Percentiles rank a stretch among this genome's conserved stretches.
Conservation (phyloP, 495 filamentous ascomycete species). For the Letharia columbiana region DNA sequence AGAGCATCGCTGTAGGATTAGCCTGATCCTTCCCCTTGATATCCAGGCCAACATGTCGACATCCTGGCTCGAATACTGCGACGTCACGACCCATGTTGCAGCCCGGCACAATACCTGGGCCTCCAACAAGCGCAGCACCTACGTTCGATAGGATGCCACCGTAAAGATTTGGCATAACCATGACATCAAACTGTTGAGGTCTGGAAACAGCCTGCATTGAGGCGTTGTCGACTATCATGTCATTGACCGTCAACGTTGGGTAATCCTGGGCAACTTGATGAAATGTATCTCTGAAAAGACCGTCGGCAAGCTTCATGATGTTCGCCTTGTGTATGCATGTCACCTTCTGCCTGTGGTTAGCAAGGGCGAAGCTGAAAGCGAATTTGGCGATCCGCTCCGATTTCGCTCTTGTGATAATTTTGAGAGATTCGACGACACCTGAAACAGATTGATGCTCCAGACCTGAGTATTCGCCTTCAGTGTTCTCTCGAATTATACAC, state of each 20-base stretch:
- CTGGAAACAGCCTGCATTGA: slow-evolving; percentile 96
- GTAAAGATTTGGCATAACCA: slow-evolving; percentile 99
- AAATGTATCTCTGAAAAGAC: slow-evolving; percentile 96
- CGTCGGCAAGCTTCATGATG: slow-evolving; percentile 99
- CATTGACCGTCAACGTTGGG: slow-evolving; percentile 85
- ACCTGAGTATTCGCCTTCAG: slow-evolving; percentile 97
- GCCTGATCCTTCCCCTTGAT: slow-evolving; percentile 99
- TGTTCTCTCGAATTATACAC: slow-evolving; percentile 99
- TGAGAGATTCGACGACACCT: slow-evolving; percentile 96
- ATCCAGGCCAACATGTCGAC: slow-evolving; percentile 95
- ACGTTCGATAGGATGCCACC: slow-evolving; percentile 99
- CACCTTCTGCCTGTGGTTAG: slow-evolving; percentile 97
- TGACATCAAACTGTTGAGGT: slow-evolving; percentile 97
- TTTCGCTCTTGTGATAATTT: slow-evolving; percentile 98
- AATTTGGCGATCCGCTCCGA: slow-evolving; percentile 98
- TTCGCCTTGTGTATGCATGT: slow-evolving; percentile 99
- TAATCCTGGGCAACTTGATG: slow-evolving; percentile 86
- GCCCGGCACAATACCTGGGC: slow-evolving; percentile 91
- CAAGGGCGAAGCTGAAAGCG: slow-evolving; percentile 92
- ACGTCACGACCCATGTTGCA: slow-evolving; percentile 99
- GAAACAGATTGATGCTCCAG: slow-evolving; percentile 96
- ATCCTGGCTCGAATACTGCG: slow-evolving; percentile 97
- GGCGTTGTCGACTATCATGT: slow-evolving; percentile 99
- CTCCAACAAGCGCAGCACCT: slow-evolving; percentile 95
- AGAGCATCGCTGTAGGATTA: slow-evolving; percentile 91